Percentiles rank a stretch among this genome's conserved stretches.
Evolutionary conservation across 352 stramenopile genomes (phyloP).

Genomic region (Plasmopara muralis): DNA sequence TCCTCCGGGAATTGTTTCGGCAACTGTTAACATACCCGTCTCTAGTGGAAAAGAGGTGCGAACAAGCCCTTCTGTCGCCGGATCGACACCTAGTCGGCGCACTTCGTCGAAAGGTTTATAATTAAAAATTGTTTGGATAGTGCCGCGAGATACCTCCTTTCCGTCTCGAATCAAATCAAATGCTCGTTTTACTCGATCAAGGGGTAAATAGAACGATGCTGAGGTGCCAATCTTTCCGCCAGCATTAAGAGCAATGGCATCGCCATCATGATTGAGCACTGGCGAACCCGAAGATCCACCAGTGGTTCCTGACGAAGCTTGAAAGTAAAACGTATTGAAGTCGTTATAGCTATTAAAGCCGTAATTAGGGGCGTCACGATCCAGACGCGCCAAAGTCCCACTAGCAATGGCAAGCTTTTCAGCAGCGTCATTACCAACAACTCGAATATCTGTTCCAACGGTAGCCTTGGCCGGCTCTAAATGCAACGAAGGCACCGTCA

Average conservation of each 20-base stretch:
- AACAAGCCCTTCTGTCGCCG: slow-evolving; percentile 70
- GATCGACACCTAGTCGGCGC: slow-evolving; percentile 66
- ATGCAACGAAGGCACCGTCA: slow-evolving; percentile 67
- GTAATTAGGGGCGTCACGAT: slow-evolving; percentile 87
- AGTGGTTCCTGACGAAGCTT: slow-evolving; percentile 65
- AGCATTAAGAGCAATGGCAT: slow-evolving; percentile 89
- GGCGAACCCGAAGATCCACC: slow-evolving; percentile 86
- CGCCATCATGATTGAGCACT: slow-evolving; percentile 81
- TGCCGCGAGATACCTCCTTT: slow-evolving; percentile 71
- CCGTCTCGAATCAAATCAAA: slow-evolving; percentile 73
- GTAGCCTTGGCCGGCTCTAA: slow-evolving; percentile 77
- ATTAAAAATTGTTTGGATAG: slow-evolving; percentile 85
- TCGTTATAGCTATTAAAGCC: slow-evolving; percentile 90
- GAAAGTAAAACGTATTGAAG: slow-evolving; percentile 93
- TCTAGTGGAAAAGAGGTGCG: slow-evolving; percentile 73
- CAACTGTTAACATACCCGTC: slow-evolving; percentile 88
- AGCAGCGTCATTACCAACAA: slow-evolving; percentile 90
- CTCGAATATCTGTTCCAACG: slow-evolving; percentile 89
- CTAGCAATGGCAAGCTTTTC: slow-evolving; percentile 90
- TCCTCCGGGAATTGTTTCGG: slow-evolving; percentile 77
- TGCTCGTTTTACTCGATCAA: slow-evolving; percentile 84
- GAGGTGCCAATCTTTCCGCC: slow-evolving; percentile 83
- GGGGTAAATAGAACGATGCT: slow-evolving; percentile 87
- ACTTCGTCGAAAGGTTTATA: slow-evolving; percentile 91
- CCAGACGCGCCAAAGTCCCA: slow-evolving; percentile 86